Evolutionary conservation across 768 basidiomycete species (phyloP).

Genomic region (Scleroderma citrinum): DNA sequence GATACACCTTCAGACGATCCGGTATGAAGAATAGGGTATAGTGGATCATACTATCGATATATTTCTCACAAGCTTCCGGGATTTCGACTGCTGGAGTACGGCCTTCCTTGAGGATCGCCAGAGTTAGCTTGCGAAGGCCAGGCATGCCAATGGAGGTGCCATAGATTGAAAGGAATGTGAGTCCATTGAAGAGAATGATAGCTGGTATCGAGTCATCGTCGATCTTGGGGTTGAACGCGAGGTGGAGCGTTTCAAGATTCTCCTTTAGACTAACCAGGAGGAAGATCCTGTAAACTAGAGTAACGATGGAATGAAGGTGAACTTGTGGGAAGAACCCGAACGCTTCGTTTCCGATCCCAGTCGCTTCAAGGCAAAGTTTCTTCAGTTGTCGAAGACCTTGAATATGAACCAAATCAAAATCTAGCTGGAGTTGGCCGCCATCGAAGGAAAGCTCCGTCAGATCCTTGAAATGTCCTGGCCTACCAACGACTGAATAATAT

Average conservation of each 20-base stretch:
- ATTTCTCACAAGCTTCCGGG: slow-evolving; percentile 45
- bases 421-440: slow-evolving; percentile 35
- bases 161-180: slow-evolving; percentile 45
- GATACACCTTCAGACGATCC: background rate
- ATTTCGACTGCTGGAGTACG: slow-evolving; percentile 48
- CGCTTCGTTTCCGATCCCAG: slow-evolving; percentile 60
- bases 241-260: slow-evolving; percentile 45
- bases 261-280: slow-evolving; percentile 51
- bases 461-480: slow-evolving; percentile 45
- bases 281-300: slow-evolving; percentile 41
- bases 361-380: slow-evolving; percentile 43
- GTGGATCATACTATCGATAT: slow-evolving; percentile 44
- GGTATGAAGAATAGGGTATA: background rate
- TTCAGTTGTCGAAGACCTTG: slow-evolving; percentile 49
- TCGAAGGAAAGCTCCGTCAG: slow-evolving; percentile 47
- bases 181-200: slow-evolving; percentile 40
- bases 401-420: slow-evolving; percentile 46
- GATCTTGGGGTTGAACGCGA: slow-evolving; percentile 48
- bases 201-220: slow-evolving; percentile 54
- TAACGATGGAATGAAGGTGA: slow-evolving; percentile 1
- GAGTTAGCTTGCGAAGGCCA: slow-evolving; percentile 49
- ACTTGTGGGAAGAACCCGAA: slow-evolving; percentile 22
- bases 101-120: slow-evolving; percentile 29
- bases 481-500: slow-evolving; percentile 41
- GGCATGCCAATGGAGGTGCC: slow-evolving; percentile 52